These are phyloP conservation scores for Erythrobasidium yunnanense DNA, from an alignment of 768 basidiomycete genomes.

Conservation along the genomic window DNA sequence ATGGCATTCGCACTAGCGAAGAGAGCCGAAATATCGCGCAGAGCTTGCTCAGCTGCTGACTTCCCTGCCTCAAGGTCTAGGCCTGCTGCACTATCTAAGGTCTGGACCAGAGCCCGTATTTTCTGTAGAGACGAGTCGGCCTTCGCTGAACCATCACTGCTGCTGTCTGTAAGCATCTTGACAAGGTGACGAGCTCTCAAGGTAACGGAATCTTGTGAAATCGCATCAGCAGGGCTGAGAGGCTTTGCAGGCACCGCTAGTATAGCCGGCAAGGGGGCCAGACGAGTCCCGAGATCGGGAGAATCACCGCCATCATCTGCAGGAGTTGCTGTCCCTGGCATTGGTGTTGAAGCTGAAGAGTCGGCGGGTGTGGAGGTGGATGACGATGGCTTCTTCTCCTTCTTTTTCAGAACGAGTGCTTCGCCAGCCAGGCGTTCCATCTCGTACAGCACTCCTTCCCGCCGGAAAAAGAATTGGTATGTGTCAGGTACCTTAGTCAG, in stretches of 20 bases:
- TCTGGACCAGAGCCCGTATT: slow-evolving; percentile 55
- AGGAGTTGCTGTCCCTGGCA: slow-evolving; percentile 30
- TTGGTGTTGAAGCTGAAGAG: slow-evolving; percentile 6
- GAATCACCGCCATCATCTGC: slow-evolving; percentile 24
- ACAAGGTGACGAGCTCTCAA: slow-evolving; percentile 76
- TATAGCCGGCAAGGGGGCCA: background rate
- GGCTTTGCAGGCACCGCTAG: background rate
- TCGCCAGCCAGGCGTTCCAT: slow-evolving; percentile 66
- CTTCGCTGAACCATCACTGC: slow-evolving; percentile 41
- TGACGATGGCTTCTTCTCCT: slow-evolving; percentile 40
- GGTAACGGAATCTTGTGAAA: slow-evolving; percentile 70
- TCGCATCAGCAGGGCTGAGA: slow-evolving; percentile 47
- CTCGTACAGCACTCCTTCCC: slow-evolving; percentile 94
- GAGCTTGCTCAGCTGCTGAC: slow-evolving; percentile 53
- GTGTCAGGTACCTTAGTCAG: slow-evolving; percentile 69
- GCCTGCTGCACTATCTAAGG: slow-evolving; percentile 43
- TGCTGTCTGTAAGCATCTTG: slow-evolving; percentile 51
- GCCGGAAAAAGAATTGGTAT: slow-evolving; percentile 77
- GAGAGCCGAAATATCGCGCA: slow-evolving; percentile 57
- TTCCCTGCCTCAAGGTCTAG: slow-evolving; percentile 41
- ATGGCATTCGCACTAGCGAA: slow-evolving; percentile 59
- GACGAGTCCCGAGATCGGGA: slow-evolving; percentile 8
- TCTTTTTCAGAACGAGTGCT: slow-evolving; percentile 46
- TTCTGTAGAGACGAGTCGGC: slow-evolving; percentile 37
- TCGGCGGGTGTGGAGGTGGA: slow-evolving; percentile 25